Conservation (phyloP, 2,329 filamentous ascomycete species). For the Coniochaeta prunicola region DNA sequence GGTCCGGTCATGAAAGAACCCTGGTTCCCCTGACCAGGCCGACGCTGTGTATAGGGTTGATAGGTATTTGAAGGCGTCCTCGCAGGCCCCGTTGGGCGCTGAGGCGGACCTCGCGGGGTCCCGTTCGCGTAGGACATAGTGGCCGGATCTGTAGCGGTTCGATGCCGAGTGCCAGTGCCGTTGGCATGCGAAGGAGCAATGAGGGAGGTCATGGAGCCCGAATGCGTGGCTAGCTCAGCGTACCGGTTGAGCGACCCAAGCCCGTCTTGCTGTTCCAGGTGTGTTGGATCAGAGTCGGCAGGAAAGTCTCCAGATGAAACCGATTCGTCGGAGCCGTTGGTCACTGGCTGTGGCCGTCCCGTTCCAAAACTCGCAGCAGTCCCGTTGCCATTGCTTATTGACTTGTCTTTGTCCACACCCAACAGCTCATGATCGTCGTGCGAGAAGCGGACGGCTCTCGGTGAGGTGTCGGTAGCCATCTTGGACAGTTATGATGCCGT, state of each 20-base stretch:
- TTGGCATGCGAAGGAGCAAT: conserved; percentile 33
- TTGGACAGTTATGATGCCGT: not conserved
- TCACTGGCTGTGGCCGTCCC: conserved; percentile 19
- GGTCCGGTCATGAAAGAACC: conserved; percentile 23
- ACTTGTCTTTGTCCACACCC: conserved; percentile 32
- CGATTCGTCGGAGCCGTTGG: conserved; percentile 41
- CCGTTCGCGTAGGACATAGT: conserved; percentile 25
- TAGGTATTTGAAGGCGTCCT: conserved; percentile 77
- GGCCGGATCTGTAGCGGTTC: not conserved
- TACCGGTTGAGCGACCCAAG: conserved; percentile 37
- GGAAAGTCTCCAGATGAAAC: conserved; percentile 37
- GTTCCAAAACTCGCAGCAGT: not conserved
- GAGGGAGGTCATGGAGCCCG: conserved; percentile 35
- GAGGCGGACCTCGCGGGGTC: conserved; percentile 34
- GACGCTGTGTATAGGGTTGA: conserved; percentile 57
- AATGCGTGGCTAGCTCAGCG: conserved; percentile 29
- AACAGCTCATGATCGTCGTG: conserved; percentile 38
- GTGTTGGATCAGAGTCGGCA: conserved; percentile 38
- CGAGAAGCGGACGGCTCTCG: conserved; percentile 50
- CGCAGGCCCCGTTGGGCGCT: conserved; percentile 61
- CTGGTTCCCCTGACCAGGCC: conserved; percentile 28
- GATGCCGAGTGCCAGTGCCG: conserved; percentile 28
- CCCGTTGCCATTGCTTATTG: conserved; percentile 25
- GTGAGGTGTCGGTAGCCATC: conserved; percentile 41
- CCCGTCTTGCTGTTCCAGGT: conserved; percentile 41